Percentiles rank a stretch among this genome's conserved stretches.
Conservation (phyloP, 225 moss, liverwort and hornwort species). For the Asterella californica region DNA sequence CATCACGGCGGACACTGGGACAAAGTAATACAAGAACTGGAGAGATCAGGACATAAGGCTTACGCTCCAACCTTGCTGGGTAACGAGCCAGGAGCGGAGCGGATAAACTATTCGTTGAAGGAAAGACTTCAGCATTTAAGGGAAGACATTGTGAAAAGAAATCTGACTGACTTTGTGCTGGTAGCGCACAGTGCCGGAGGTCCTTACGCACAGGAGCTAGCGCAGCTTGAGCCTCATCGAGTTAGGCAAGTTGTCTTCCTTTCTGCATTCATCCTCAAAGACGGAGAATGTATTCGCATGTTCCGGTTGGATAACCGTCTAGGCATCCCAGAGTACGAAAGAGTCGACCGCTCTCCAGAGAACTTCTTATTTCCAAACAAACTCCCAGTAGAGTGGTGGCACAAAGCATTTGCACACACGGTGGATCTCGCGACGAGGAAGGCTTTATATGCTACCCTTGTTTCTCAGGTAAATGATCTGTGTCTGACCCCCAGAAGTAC, state of each 20-base stretch:
- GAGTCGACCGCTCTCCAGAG: conserved; percentile 17
- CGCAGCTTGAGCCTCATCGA: conserved; percentile 13
- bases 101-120: conserved; percentile 18
- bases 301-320: conserved; percentile 19
- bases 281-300: conserved; percentile 23
- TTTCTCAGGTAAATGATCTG: conserved; percentile 14
- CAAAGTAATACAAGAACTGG: conserved; percentile 14
- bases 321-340: conserved; percentile 5
- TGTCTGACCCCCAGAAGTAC: background rate
- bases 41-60: conserved; percentile 16
- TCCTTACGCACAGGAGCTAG: conserved; percentile 21
- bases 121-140: conserved; percentile 19
- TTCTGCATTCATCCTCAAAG: conserved; percentile 21
- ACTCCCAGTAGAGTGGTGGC: conserved; percentile 22
- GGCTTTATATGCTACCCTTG: conserved; percentile 16
- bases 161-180: conserved; percentile 19
- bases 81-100: conserved; percentile 20
- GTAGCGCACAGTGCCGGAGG: conserved; percentile 25
- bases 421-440: conserved; percentile 14
- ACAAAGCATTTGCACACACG: conserved; percentile 17
- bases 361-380: conserved; percentile 8
- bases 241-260: conserved; percentile 20
- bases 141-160: conserved; percentile 18
- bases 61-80: conserved; percentile 25
- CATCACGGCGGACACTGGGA: conserved; percentile 25